These are phyloP conservation scores for Clausena lansium DNA, from an alignment of 345 rosid genomes.

Conservation along the genomic window DNA sequence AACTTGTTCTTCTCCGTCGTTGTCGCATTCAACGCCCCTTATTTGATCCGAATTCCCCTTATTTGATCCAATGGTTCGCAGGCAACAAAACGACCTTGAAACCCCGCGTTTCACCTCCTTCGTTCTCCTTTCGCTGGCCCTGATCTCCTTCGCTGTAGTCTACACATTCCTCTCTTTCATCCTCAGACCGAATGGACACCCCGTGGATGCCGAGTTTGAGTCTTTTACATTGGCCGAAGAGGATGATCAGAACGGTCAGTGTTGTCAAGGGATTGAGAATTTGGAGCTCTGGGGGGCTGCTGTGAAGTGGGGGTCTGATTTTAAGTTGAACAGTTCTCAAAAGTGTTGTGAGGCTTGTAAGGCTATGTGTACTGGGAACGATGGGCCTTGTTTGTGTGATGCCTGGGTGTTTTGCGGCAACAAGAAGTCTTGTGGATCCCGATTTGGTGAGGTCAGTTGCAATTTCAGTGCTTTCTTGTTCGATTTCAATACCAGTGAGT, in stretches of 20 bases:
- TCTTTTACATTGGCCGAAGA: constrained; percentile 18
- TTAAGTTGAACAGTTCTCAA: constrained; percentile 68
- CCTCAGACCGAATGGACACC: constrained; percentile 32
- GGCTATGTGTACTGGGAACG: constrained; percentile 78
- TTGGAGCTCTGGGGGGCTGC: constrained; percentile 97
- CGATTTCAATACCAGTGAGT: background rate
- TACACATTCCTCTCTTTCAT: constrained; percentile 62
- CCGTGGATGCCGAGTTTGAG: constrained; percentile 8
- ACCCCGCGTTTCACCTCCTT: constrained; percentile 54
- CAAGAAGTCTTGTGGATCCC: constrained; percentile 67
- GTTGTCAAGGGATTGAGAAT: constrained; percentile 81
- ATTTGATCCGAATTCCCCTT: constrained; percentile 1
- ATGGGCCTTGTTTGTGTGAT: constrained; percentile 97
- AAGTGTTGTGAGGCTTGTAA: constrained; percentile 87
- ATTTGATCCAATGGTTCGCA: constrained; percentile 57
- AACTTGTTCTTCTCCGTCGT: background rate
- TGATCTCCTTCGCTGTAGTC: constrained; percentile 58
- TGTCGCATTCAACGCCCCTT: constrained; percentile 6
- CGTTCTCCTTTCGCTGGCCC: constrained; percentile 48
- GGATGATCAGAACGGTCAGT: constrained; percentile 29
- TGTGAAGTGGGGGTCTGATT: constrained; percentile 96
- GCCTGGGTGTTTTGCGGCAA: constrained; percentile 91
- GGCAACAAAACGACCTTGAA: constrained; percentile 53
- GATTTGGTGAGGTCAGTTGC: constrained; percentile 81
- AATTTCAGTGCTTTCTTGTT: constrained; percentile 6